Base-by-base conservation (phyloP, 1,139 yeast genomes). In the Saccharomyces hybrid region DNA sequence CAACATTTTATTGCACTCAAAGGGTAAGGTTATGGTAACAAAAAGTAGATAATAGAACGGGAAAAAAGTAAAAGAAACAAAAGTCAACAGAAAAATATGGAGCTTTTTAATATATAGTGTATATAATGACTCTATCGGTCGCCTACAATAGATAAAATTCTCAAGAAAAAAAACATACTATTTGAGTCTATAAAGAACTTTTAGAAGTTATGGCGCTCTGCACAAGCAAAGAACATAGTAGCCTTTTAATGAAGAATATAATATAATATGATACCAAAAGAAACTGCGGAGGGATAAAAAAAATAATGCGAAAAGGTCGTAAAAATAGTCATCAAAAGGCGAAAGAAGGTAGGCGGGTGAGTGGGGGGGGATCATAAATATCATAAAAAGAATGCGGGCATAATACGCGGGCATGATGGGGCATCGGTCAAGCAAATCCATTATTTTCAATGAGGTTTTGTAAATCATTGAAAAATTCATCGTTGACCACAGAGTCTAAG, bases 401-500 rank as follows among this genome's bases (percentile, higher is more conserved):
- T 16, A 7, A 9, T 9, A 20, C 5, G 23, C 23, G 9, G 13
- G 13, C 0, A 9, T 8, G 16, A 13, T 50, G 13, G 7, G 46
- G 30, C 6, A 42, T 32, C n/a, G 6, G 16, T 14, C 31, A 26
- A 48, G 34, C 26, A 48, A 34, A 16, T 38, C 44, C 38, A 34
- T 55, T 57, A 11, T 23, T 28, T 28, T 51, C 54, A 51, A 57
- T 34, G 11, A 52, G 50, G 32, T 34, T 51, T 31, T 55, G 52
- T 41, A 57, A 47, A 51, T 55, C 55, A n/a, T 34, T 34, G 49
- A 57, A 57, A 47, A 52, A 55, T 47, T 57, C 52, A 34, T 52
- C 54, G 49, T 54, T 50, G 23, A 57, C 52, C 7, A 57, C 52
- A 8, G 52, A 47, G 32, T 55, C 51, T 38, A 57, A 25, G 2